Conservation (phyloP, 345 rosid genomes). For the Aethionema arabicum region DNA sequence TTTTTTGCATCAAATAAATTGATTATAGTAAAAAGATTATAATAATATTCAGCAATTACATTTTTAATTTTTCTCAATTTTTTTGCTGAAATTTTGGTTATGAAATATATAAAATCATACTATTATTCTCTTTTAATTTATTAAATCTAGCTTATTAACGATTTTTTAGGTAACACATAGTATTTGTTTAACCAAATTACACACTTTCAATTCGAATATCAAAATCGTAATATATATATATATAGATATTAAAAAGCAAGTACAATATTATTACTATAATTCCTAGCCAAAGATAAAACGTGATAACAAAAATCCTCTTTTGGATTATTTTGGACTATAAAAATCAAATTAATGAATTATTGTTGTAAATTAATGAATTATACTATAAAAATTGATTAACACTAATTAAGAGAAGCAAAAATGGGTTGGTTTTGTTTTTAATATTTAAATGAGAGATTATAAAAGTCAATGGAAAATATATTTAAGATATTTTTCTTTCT, state of each 20-base stretch:
- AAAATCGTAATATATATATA: neutral
- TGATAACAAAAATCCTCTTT: conserved; percentile 2
- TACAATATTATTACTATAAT: neutral
- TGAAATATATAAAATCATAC: no score
- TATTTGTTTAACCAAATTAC: no score
- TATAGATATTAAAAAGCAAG: neutral
- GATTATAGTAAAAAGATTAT: no score
- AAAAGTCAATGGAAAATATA: conserved; percentile 30
- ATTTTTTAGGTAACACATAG: no score
- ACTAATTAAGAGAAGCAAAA: neutral
- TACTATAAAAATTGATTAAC: neutral
- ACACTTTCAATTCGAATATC: no score
- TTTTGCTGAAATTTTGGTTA: no score
- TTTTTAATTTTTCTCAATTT: no score
- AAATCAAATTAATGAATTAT: neutral
- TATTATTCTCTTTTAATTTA: no score
- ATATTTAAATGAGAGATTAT: conserved; percentile 39
- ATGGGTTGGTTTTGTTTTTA: conserved; percentile 19
- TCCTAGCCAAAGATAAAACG: neutral
- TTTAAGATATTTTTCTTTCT: conserved; percentile 4
- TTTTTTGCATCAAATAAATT: no score
- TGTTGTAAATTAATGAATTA: neutral
- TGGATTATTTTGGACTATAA: neutral
- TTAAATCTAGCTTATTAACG: no score
- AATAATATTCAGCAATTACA: no score